Evolutionary conservation across 495 filamentous ascomycete species (phyloP).

Genomic region (Daldinia loculata): DNA sequence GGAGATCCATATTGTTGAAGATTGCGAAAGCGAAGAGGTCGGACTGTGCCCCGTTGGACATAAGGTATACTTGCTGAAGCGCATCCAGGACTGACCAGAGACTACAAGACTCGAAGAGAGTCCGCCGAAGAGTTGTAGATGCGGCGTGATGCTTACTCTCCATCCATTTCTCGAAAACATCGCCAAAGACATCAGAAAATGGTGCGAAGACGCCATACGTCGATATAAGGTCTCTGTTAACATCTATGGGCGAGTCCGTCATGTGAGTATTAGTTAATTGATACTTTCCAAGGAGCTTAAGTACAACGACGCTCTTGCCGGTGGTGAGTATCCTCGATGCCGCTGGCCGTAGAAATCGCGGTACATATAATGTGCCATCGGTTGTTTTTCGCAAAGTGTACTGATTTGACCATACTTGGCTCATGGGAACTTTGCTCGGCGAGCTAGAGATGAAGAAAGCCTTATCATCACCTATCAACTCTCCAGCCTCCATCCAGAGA

Average conservation of each 20-base stretch:
- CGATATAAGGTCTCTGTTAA: slow-evolving; percentile 62
- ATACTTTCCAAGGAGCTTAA: slow-evolving; percentile 68
- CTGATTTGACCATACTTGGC: slow-evolving; percentile 78
- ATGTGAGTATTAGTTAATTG: slow-evolving; percentile 30
- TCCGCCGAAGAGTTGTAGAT: slow-evolving; percentile 67
- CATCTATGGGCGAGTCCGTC: slow-evolving; percentile 55
- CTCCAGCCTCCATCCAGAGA: slow-evolving; percentile 85
- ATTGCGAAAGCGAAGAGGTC: slow-evolving; percentile 71
- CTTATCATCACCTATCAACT: slow-evolving; percentile 67
- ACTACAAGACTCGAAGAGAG: slow-evolving; percentile 74
- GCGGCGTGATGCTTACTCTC: slow-evolving; percentile 73
- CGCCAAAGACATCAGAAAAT: slow-evolving; percentile 76
- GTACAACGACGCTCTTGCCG: slow-evolving; percentile 86
- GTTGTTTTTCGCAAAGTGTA: slow-evolving; percentile 68
- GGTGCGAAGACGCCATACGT: slow-evolving; percentile 63
- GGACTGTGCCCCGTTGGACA: slow-evolving; percentile 71
- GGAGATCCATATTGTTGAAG: slow-evolving; percentile 78
- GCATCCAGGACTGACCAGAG: slow-evolving; percentile 71
- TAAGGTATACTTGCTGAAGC: slow-evolving; percentile 75
- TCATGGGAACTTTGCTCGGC: slow-evolving; percentile 64
- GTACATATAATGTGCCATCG: slow-evolving; percentile 67
- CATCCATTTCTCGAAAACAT: slow-evolving; percentile 76
- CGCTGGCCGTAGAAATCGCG: slow-evolving; percentile 74
- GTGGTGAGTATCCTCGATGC: slow-evolving; percentile 79
- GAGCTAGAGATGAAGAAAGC: slow-evolving; percentile 77